Conservation (phyloP, 176 grass and related monocot genomes). For the Neostapfia colusana region DNA sequence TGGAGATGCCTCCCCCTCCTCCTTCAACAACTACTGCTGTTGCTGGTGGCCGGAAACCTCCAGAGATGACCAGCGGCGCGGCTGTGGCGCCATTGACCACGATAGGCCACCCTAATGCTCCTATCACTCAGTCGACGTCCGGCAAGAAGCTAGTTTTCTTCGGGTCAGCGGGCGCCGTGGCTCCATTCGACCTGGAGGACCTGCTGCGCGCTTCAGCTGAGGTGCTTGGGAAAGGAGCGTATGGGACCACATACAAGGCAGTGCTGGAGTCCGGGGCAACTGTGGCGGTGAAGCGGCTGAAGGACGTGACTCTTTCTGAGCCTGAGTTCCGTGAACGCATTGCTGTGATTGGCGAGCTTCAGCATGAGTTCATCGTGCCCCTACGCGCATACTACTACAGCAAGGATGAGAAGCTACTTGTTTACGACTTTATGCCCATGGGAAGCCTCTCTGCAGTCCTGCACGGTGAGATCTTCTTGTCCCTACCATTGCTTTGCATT, state of each 20-base stretch:
- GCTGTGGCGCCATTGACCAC: conserved; percentile 30
- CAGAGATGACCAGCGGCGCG: conserved; percentile 9
- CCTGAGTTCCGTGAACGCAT: conserved; percentile 65
- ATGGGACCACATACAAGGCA: conserved; percentile 75
- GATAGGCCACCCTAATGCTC: conserved; percentile 32
- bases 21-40: background rate
- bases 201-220: conserved; percentile 70
- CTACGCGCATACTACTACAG: conserved; percentile 82
- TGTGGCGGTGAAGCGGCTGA: conserved; percentile 74
- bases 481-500: conserved; percentile 10
- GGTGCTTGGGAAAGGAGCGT: conserved; percentile 76
- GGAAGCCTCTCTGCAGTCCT: conserved; percentile 71
- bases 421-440: conserved; percentile 77
- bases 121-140: conserved; percentile 24
- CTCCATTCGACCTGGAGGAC: conserved; percentile 61
- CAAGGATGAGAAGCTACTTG: conserved; percentile 86
- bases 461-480: conserved; percentile 57
- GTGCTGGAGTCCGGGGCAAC: conserved; percentile 61
- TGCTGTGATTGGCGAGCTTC: conserved; percentile 53
- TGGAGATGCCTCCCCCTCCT: conserved; percentile 33
- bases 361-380: conserved; percentile 66
- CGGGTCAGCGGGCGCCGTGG: conserved; percentile 29
- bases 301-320: conserved; percentile 58
- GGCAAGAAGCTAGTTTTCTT: conserved; percentile 84
- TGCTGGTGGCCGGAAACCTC: conserved; percentile 36